Conservation (phyloP, 2,329 filamentous ascomycete species). For the Ophiosphaerella herpotricha region DNA sequence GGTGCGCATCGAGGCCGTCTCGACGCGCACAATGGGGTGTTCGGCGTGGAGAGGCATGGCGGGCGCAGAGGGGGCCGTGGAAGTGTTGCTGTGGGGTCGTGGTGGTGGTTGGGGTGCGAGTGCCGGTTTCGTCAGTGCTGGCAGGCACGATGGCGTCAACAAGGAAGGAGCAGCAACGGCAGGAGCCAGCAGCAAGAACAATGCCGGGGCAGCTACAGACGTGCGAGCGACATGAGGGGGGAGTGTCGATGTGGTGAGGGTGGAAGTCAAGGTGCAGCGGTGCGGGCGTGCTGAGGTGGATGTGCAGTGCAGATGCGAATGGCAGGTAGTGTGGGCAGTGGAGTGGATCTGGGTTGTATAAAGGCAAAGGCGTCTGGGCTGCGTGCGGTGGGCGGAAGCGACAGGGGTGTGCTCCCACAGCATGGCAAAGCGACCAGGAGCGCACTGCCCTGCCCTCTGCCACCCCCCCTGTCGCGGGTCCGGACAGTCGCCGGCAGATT, state of each 20-base stretch:
- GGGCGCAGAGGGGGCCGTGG: slow-evolving; percentile 9
- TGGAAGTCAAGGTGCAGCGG: slow-evolving; percentile 1
- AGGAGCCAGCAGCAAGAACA: slow-evolving; percentile 12
- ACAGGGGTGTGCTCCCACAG: slow-evolving; percentile 13
- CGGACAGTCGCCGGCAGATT: slow-evolving; percentile 30
- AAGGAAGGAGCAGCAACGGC: slow-evolving; percentile 3
- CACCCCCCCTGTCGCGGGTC: slow-evolving; percentile 9
- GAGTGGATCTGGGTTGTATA: slow-evolving; percentile 31
- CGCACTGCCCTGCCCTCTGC: slow-evolving; percentile 10
- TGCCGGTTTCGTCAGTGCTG: slow-evolving; percentile 20
- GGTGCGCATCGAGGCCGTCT: slow-evolving; percentile 89
- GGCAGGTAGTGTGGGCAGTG: not conserved
- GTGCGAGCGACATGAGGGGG: slow-evolving; percentile 24
- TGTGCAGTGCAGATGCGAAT: not conserved
- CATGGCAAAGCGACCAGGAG: slow-evolving; percentile 11
- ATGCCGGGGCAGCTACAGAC: slow-evolving; percentile 27
- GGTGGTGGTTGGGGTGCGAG: not conserved
- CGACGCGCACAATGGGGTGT: slow-evolving; percentile 86
- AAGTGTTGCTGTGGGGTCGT: not conserved
- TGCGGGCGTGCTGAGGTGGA: not conserved
- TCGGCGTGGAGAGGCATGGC: slow-evolving; percentile 83
- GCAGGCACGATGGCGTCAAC: slow-evolving; percentile 26
- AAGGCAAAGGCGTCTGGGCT: slow-evolving; percentile 12
- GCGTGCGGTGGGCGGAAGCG: slow-evolving; percentile 11
- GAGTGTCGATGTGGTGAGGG: not conserved